A percentile compares a stretch with the other conserved stretches of the same genome.
phyloP scores from a whole-genome alignment of 805 yeast species.

The Blastobotrys attinorum region DNA sequence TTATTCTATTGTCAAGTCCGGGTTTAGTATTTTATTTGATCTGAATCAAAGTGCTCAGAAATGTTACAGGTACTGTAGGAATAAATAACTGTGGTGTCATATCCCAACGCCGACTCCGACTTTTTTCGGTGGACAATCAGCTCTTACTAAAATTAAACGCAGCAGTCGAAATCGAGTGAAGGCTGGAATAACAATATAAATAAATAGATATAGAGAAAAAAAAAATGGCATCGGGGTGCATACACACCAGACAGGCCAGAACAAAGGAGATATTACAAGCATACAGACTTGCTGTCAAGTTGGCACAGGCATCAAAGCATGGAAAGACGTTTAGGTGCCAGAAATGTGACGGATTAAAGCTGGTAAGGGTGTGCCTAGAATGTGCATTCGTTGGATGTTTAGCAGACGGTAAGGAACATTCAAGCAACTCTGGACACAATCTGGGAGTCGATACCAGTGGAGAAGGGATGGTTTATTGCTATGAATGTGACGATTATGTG shows the following conservation, averaged over 20 bases:
- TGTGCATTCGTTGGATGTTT: conserved; percentile 17
- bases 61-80: too few species aligned
- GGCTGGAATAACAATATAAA: too few species aligned
- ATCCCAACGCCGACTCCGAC: too few species aligned
- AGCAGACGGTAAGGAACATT: conserved; percentile 10
- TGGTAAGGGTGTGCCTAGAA: conserved; percentile 13
- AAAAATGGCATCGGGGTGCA: conserved; percentile 3
- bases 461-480: conserved; percentile 63
- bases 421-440: conserved; percentile 15
- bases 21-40: too few species aligned
- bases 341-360: conserved; percentile 5
- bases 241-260: conserved; percentile 1
- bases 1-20: too few species aligned
- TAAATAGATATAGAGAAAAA: too few species aligned
- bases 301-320: conserved; percentile 4
- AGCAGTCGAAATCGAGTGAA: too few species aligned
- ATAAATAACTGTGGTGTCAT: too few species aligned
- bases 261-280: conserved; percentile 5
- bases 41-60: too few species aligned
- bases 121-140: too few species aligned
- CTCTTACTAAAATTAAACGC: too few species aligned
- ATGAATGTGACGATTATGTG: conserved; percentile 67
- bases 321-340: conserved; percentile 5
- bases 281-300: conserved; percentile 12
- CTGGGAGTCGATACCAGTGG: conserved; percentile 58